phyloP scores from a whole-genome alignment of 768 basidiomycete genomes.

The Macrolepiota fuliginosa region DNA sequence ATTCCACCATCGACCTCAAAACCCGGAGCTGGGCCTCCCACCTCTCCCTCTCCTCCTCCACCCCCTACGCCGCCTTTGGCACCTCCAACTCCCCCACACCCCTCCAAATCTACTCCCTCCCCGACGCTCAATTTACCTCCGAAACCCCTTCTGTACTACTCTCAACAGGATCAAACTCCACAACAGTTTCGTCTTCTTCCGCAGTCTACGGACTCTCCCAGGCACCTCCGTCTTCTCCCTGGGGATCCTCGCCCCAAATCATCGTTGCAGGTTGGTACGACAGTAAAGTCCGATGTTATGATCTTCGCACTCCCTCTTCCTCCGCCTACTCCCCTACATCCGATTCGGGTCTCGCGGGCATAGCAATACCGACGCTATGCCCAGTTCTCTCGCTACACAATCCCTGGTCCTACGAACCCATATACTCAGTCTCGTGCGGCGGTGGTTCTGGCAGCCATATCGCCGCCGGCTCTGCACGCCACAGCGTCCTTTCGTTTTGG shows the following conservation, averaged over 20 bases:
- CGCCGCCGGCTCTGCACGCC: conserved; percentile 74
- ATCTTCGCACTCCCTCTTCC: conserved; percentile 55
- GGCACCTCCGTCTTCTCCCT: conserved; percentile 59
- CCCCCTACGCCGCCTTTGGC: conserved; percentile 68
- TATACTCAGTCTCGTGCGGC: conserved; percentile 75
- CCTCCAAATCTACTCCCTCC: conserved; percentile 54
- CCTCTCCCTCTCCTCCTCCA: conserved; percentile 48
- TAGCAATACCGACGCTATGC: conserved; percentile 31
- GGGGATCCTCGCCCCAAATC: conserved; percentile 70
- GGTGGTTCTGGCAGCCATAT: conserved; percentile 67
- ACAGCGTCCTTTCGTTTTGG: conserved; percentile 80
- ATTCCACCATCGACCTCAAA: conserved; percentile 38
- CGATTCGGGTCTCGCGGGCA: conserved; percentile 3
- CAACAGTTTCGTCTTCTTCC: conserved; percentile 25
- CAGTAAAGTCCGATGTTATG: conserved; percentile 69
- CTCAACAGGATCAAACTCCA: conserved; percentile 30
- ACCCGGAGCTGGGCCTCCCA: conserved; percentile 63
- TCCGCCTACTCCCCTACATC: not conserved
- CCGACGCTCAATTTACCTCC: conserved; percentile 40
- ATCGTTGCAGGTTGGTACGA: conserved; percentile 84
- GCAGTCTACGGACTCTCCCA: conserved; percentile 74
- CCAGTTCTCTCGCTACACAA: conserved; percentile 65
- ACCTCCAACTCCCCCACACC: conserved; percentile 53
- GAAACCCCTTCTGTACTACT: conserved; percentile 41
- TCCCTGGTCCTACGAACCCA: conserved; percentile 67